These are phyloP conservation scores for Didymosphaeria variabile DNA, from an alignment of 2,329 filamentous ascomycete species.

Conservation along the genomic window DNA sequence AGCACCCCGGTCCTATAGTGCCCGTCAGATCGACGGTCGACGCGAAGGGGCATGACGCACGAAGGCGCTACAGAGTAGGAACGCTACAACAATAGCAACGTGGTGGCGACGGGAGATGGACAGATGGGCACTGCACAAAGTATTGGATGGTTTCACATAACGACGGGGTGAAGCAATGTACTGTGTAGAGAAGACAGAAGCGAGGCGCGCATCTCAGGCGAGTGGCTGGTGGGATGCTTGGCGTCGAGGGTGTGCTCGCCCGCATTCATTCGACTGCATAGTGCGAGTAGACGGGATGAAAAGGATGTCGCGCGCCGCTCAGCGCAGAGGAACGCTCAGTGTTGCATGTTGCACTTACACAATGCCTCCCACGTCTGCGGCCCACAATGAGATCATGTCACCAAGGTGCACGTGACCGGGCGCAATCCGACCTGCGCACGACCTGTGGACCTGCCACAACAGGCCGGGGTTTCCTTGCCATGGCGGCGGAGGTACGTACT, in stretches of 20 bases:
- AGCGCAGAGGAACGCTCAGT: slow-evolving; percentile 14
- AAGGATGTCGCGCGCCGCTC: slow-evolving; percentile 16
- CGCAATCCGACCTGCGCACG: slow-evolving; percentile 2
- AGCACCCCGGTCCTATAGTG: slow-evolving; percentile 47
- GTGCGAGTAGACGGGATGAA: slow-evolving; percentile 27
- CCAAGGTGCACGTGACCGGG: background rate
- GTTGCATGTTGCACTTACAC: slow-evolving; percentile 6
- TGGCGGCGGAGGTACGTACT: slow-evolving; percentile 11
- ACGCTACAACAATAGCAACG: slow-evolving; percentile 8
- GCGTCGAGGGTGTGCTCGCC: slow-evolving; percentile 41
- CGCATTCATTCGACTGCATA: slow-evolving; percentile 34
- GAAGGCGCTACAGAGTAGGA: slow-evolving; percentile 19
- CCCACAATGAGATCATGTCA: background rate
- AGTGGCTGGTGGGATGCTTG: slow-evolving; percentile 31
- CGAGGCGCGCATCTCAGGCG: slow-evolving; percentile 22
- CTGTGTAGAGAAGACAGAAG: background rate
- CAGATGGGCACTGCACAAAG: slow-evolving; percentile 28
- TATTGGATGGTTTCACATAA: slow-evolving; percentile 24
- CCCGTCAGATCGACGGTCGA: slow-evolving; percentile 42
- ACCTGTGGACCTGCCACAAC: background rate
- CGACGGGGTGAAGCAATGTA: slow-evolving; percentile 22
- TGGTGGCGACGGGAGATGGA: slow-evolving; percentile 30
- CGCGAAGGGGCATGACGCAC: slow-evolving; percentile 41
- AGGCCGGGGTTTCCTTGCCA: slow-evolving; percentile 6
- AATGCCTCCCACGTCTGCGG: background rate